A percentile compares a stretch with the other conserved stretches of the same genome.
phyloP scores from a whole-genome alignment of 495 filamentous ascomycete genomes.

The Durotheca rogersii region DNA sequence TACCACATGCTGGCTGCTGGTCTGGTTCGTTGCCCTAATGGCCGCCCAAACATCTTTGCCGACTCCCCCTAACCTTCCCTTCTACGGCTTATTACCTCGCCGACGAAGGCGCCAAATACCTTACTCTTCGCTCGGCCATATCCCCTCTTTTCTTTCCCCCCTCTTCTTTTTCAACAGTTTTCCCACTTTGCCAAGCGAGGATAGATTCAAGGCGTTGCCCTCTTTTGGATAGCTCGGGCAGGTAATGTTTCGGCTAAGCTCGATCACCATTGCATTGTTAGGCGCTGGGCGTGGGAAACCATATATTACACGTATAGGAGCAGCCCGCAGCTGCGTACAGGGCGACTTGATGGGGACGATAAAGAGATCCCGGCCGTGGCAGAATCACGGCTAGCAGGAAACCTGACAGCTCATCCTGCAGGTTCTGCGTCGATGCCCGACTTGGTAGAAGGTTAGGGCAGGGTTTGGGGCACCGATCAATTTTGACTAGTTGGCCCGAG shows the following conservation, averaged over 20 bases:
- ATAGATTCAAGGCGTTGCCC: conserved; percentile 1
- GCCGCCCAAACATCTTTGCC: no score
- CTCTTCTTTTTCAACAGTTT: no score
- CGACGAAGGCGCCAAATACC: no score
- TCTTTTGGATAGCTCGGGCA: conserved; percentile 7
- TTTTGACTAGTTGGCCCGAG: neutral
- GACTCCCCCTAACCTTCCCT: no score
- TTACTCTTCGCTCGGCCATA: neutral
- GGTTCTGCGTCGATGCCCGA: conserved; percentile 24
- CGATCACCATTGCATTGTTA: conserved; percentile 18
- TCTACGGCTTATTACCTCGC: no score
- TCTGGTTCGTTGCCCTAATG: no score
- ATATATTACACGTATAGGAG: conserved; percentile 12
- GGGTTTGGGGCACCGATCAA: no score
- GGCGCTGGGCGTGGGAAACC: conserved; percentile 13
- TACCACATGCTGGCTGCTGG: no score
- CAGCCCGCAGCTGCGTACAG: conserved; percentile 3
- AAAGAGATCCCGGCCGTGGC: no score
- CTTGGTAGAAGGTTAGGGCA: conserved; percentile 8
- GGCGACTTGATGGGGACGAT: no score
- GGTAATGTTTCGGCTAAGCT: conserved; percentile 16
- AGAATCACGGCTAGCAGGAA: no score
- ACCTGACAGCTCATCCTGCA: conserved; percentile 15
- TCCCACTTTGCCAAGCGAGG: no score
- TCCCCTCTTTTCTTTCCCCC: neutral